phyloP scores from a whole-genome alignment of 208 protist genomes.

The Trypanosoma congolense region DNA sequence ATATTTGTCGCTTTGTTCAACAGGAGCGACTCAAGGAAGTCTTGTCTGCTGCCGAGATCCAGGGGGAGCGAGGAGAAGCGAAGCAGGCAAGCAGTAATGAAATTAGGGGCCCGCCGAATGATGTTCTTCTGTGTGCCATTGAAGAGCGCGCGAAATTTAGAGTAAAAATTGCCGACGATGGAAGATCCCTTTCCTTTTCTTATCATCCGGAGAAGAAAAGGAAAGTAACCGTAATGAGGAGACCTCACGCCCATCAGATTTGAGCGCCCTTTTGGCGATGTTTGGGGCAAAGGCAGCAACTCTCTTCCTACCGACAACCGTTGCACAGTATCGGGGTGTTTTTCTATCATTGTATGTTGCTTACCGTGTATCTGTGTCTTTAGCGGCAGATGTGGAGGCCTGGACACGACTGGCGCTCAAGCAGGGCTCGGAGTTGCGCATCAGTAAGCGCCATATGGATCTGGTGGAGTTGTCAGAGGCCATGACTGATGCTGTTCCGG shows the following conservation, averaged over 20 bases:
- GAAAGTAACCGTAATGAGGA: too few relatives aligned
- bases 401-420: slow-evolving; percentile 6
- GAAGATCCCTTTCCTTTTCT: neutral
- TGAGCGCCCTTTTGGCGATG: slow-evolving; percentile 10
- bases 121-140: slow-evolving; percentile 10
- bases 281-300: slow-evolving; percentile 11
- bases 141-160: slow-evolving; percentile 9
- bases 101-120: neutral
- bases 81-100: neutral
- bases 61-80: neutral
- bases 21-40: slow-evolving; percentile 11
- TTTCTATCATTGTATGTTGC: slow-evolving; percentile 24
- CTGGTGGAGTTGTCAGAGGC: slow-evolving; percentile 25
- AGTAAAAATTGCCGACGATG: neutral
- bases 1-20: slow-evolving; percentile 13
- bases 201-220: too few relatives aligned
- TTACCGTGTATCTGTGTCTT: slow-evolving; percentile 23
- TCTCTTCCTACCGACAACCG: slow-evolving; percentile 9
- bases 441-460: slow-evolving; percentile 9
- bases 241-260: neutral
- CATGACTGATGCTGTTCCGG: neutral
- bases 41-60: neutral
- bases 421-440: slow-evolving; percentile 12
- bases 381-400: slow-evolving; percentile 16
- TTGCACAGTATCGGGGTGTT: slow-evolving; percentile 1